These are phyloP conservation scores for Tolypocladium nubicola DNA, from an alignment of 2,329 filamentous ascomycete species.

Conservation along the genomic window DNA sequence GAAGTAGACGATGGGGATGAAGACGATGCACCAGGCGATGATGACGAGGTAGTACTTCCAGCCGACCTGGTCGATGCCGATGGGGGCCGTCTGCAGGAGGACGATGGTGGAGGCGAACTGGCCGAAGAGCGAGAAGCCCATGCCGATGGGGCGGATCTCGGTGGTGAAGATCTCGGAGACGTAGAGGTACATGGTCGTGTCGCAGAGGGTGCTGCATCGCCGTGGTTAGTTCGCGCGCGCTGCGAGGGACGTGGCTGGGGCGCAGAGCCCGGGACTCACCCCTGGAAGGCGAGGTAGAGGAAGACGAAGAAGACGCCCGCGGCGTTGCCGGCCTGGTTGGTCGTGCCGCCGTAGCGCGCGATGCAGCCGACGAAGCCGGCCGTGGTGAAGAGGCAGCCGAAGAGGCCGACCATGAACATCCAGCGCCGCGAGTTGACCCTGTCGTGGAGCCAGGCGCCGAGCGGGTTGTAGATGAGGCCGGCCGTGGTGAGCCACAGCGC, in stretches of 20 bases:
- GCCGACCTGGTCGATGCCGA: slow-evolving; percentile 28
- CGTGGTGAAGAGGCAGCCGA: slow-evolving; percentile 27
- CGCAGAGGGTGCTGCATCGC: slow-evolving; percentile 21
- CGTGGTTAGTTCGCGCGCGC: too few species aligned
- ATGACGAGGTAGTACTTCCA: slow-evolving; percentile 42
- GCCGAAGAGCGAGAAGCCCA: slow-evolving; percentile 39
- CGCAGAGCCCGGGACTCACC: too few species aligned
- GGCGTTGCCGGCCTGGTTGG: slow-evolving; percentile 7
- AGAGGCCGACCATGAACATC: slow-evolving; percentile 27
- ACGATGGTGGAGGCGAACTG: slow-evolving; percentile 37
- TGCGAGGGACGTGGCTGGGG: too few species aligned
- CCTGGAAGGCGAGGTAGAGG: slow-evolving; percentile 32
- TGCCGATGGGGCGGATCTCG: slow-evolving; percentile 38
- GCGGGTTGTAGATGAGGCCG: slow-evolving; percentile 20
- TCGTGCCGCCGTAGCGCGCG: too few species aligned
- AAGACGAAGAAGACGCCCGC: slow-evolving; percentile 32
- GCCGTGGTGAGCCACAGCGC: too few species aligned
- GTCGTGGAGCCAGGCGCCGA: slow-evolving; percentile 36
- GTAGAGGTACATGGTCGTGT: slow-evolving; percentile 29
- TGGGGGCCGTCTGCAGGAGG: slow-evolving; percentile 29
- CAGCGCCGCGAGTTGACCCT: slow-evolving; percentile 36
- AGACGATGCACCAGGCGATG: slow-evolving; percentile 27
- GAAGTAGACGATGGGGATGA: slow-evolving; percentile 19
- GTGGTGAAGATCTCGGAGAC: slow-evolving; percentile 30
- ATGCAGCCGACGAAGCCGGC: slow-evolving; percentile 11